These are phyloP conservation scores for Podaxis sp. DNA, from an alignment of 768 basidiomycete species.

Conservation along the genomic window DNA sequence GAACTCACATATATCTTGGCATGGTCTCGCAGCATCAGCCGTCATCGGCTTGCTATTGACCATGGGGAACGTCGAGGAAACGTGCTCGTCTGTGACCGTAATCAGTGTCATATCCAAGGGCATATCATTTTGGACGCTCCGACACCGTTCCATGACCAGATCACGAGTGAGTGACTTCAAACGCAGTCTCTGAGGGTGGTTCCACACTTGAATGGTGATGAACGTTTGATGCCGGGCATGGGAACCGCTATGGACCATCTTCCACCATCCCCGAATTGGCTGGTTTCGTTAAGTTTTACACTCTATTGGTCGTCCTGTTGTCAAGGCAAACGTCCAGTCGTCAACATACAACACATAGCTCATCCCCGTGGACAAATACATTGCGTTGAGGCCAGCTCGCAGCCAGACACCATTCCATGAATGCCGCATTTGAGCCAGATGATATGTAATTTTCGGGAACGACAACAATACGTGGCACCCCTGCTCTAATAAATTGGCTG, in stretches of 20 bases:
- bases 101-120: too few species aligned
- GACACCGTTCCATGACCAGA: too few species aligned
- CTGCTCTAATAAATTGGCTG: background rate
- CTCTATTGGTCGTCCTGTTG: background rate
- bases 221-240: background rate
- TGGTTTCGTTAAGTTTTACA: background rate
- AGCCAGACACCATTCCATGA: slow-evolving; percentile 3
- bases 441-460: background rate
- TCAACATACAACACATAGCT: background rate
- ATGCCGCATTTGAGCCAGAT: background rate
- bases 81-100: too few species aligned
- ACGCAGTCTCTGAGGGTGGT: too few species aligned
- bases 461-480: background rate
- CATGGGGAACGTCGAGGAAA: too few species aligned
- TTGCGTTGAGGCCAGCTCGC: background rate
- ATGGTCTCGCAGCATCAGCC: too few species aligned
- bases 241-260: background rate
- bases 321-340: background rate
- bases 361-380: background rate
- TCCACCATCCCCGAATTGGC: slow-evolving; percentile 6
- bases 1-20: too few species aligned
- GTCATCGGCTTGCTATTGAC: too few species aligned
- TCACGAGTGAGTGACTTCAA: too few species aligned
- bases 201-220: too few species aligned
- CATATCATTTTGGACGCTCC: too few species aligned